Percentiles rank a stretch among this genome's conserved stretches.
Evolutionary conservation across 805 yeast species (phyloP).

Genomic region (Helenozyma baotianmanensis): DNA sequence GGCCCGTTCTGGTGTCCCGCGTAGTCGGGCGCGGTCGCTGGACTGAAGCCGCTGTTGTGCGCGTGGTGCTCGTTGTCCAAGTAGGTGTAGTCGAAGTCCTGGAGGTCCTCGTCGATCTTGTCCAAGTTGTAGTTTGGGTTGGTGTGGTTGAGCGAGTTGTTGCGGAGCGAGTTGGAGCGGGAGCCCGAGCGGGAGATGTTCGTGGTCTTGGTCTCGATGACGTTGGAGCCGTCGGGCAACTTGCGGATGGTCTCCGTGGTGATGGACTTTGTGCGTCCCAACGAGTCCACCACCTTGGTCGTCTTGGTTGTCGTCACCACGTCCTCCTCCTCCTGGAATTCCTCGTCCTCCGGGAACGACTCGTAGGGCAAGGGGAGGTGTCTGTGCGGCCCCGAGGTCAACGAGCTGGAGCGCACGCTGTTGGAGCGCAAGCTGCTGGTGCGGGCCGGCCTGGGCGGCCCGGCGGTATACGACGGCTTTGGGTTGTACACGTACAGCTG

Average conservation of each 20-base stretch:
- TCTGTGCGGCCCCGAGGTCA: conserved; percentile 1
- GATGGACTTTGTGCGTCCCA: conserved; percentile 52
- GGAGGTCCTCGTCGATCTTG: conserved; percentile 41
- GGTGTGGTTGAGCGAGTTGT: conserved; percentile 18
- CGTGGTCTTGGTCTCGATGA: conserved; percentile 40
- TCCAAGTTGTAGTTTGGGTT: conserved; percentile 21
- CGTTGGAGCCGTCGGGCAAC: conserved; percentile 41
- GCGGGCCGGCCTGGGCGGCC: conserved; percentile 17
- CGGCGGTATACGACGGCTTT: conserved; percentile 34
- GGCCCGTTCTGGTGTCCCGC: no score
- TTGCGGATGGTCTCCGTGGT: conserved; percentile 50
- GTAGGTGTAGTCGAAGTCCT: conserved; percentile 40
- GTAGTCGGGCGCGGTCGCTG: no score
- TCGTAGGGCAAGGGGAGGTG: not conserved
- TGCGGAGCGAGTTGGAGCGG: conserved; percentile 23
- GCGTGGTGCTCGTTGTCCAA: conserved; percentile 22
- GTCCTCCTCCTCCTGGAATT: conserved; percentile 16
- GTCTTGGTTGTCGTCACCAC: conserved; percentile 41
- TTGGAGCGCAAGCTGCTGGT: conserved; percentile 5
- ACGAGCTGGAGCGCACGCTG: conserved; percentile 7
- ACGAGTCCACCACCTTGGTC: conserved; percentile 45
- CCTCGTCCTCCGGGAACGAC: conserved; percentile 16
- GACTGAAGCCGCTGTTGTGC: conserved; percentile 1
- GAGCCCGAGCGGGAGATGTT: conserved; percentile 34
- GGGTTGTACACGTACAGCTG: conserved; percentile 36